These are phyloP conservation scores for Fusarium haematococcum DNA, from an alignment of 2,329 filamentous ascomycete genomes.

Conservation along the genomic window DNA sequence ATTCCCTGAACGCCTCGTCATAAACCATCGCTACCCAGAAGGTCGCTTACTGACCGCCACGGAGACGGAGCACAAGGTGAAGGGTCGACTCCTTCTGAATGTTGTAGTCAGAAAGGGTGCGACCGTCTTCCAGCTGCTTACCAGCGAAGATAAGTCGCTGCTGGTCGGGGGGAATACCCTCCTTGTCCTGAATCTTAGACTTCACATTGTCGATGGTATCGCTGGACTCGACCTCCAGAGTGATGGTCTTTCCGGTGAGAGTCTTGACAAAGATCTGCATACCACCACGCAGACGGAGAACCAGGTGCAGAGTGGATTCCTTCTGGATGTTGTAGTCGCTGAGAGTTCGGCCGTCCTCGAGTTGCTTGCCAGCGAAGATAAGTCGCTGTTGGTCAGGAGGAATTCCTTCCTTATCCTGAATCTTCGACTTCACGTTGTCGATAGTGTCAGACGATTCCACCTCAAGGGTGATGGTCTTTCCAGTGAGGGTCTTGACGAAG, in stretches of 20 bases:
- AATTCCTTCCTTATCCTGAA: constrained; percentile 93
- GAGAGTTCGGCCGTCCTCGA: constrained; percentile 91
- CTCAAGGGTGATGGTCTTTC: constrained; percentile 94
- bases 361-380: constrained; percentile 93
- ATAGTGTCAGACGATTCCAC: constrained; percentile 92
- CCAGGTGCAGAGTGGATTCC: constrained; percentile 84
- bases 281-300: constrained; percentile 84
- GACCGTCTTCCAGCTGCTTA: constrained; percentile 95
- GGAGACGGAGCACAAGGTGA: constrained; percentile 89
- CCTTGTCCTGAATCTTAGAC: constrained; percentile 98
- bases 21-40: constrained; percentile 56
- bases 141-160: constrained; percentile 96
- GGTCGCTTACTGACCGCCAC: constrained; percentile 71
- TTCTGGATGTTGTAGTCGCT: constrained; percentile 98
- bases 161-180: constrained; percentile 95
- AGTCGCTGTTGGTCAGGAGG: constrained; percentile 94
- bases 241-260: constrained; percentile 95
- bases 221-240: constrained; percentile 86
- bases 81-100: constrained; percentile 94
- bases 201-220: constrained; percentile 98
- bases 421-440: constrained; percentile 95
- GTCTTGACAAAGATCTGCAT: constrained; percentile 85
- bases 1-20: constrained; percentile 64
- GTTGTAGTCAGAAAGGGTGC: constrained; percentile 92
- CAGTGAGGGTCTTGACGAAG: constrained; percentile 87